A percentile compares a stretch with the other conserved stretches of the same genome.
Conservation (phyloP, 257 asterid genomes). For the Nicotiana tomentosiformis region DNA sequence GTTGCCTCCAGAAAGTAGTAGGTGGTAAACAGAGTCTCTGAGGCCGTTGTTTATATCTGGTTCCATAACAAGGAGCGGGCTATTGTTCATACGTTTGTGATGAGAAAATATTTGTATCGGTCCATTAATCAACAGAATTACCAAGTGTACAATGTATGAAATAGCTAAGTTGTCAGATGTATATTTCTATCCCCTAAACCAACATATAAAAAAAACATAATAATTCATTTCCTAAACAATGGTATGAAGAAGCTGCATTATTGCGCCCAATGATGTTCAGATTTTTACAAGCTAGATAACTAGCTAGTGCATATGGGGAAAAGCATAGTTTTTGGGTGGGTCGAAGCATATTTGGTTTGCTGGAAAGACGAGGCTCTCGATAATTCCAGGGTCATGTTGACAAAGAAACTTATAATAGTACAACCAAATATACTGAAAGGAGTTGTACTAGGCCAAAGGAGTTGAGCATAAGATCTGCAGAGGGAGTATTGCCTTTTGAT, state of each 20-base stretch:
- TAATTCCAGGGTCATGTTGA: neutral
- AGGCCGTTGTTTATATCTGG: neutral
- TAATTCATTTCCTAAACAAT: neutral
- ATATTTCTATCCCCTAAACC: neutral
- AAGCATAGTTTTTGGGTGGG: neutral
- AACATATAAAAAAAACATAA: neutral
- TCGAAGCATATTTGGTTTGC: neutral
- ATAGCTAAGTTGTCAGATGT: neutral
- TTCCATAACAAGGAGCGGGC: neutral
- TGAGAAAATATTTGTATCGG: neutral
- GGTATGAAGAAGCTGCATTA: neutral
- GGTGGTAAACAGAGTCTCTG: neutral
- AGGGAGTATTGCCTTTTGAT: neutral
- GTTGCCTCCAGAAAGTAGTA: neutral
- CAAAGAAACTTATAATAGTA: neutral
- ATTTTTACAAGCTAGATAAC: neutral
- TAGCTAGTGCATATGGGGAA: too few relatives aligned
- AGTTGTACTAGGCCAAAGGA: neutral
- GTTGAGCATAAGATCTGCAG: neutral
- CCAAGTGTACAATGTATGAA: constrained; percentile 2
- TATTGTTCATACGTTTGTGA: neutral
- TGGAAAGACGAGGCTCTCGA: neutral
- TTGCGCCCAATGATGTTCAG: neutral
- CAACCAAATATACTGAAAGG: neutral
- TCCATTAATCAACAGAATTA: neutral